phyloP scores from a whole-genome alignment of 2,329 filamentous ascomycete species.

The Teratosphaeria epicoccoides region DNA sequence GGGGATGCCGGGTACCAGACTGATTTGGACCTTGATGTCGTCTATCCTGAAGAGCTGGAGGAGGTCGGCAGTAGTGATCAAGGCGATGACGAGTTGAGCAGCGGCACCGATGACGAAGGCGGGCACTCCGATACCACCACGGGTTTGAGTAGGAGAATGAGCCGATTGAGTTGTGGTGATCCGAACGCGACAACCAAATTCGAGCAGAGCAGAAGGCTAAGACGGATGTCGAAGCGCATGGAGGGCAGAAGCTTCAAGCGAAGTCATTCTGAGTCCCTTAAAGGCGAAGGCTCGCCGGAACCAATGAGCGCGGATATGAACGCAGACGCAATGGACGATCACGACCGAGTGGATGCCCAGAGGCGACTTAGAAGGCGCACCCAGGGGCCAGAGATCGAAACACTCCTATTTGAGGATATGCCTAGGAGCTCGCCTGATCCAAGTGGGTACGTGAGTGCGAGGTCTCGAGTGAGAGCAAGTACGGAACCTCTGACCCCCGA shows the following conservation, averaged over 20 bases:
- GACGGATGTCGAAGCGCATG: constrained; percentile 33
- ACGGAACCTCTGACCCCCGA: not conserved
- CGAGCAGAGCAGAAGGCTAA: constrained; percentile 13
- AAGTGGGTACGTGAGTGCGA: not conserved
- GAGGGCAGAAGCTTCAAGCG: constrained; percentile 33
- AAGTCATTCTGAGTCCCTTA: constrained; percentile 35
- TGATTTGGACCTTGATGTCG: constrained; percentile 29
- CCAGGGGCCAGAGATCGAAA: constrained; percentile 26
- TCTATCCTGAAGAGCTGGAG: constrained; percentile 35
- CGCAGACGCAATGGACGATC: constrained; percentile 29
- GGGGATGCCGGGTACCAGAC: constrained; percentile 29
- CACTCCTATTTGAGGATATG: constrained; percentile 9
- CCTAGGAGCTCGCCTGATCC: constrained; percentile 1
- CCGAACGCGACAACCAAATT: constrained; percentile 18
- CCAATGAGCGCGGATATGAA: constrained; percentile 25
- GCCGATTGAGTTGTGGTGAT: constrained; percentile 14
- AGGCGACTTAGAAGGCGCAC: constrained; percentile 35
- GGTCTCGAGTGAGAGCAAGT: not conserved
- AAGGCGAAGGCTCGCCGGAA: constrained; percentile 26
- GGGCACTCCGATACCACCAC: constrained; percentile 10
- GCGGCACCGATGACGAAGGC: constrained; percentile 9
- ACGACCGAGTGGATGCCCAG: constrained; percentile 28
- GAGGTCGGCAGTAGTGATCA: constrained; percentile 30
- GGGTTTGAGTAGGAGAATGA: constrained; percentile 11
- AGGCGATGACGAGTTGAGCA: constrained; percentile 16